Conservation (phyloP, 768 basidiomycete genomes). For the Kwoniella sp. region DNA sequence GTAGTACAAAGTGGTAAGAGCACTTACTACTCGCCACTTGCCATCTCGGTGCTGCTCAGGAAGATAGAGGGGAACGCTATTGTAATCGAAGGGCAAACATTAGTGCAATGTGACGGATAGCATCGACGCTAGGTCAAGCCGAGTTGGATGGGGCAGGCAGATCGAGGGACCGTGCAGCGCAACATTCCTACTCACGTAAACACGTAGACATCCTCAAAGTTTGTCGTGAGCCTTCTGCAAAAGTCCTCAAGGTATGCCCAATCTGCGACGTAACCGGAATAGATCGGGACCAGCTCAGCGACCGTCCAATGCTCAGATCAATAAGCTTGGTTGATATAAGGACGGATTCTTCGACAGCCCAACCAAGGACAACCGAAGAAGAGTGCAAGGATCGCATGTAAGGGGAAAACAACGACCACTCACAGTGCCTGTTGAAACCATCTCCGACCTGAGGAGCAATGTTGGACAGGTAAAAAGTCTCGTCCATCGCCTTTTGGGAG, state of each 20-base stretch:
- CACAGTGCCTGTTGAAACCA: conserved; percentile 96
- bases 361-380: background rate
- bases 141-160: background rate
- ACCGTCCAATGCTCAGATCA: background rate
- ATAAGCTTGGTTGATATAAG: background rate
- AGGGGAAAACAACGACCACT: too few species aligned
- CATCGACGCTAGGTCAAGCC: too few species aligned
- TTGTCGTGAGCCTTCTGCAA: conserved; percentile 84
- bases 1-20: background rate
- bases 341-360: background rate
- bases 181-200: conserved; percentile 66
- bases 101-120: too few species aligned
- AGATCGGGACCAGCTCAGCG: too few species aligned
- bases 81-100: background rate
- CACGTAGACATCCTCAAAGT: conserved; percentile 91
- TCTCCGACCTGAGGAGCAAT: conserved; percentile 98
- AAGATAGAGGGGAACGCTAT: conserved; percentile 82
- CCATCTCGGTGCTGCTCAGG: conserved; percentile 83
- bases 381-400: too few species aligned
- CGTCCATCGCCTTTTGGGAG: conserved; percentile 91
- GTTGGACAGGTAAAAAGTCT: conserved; percentile 92
- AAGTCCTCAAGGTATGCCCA: conserved; percentile 97
- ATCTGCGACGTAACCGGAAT: conserved; percentile 61
- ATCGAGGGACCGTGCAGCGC: background rate
- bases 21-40: conserved; percentile 89